Conservation (phyloP, 345 rosid genomes). For the Geranium rotundifolium region DNA sequence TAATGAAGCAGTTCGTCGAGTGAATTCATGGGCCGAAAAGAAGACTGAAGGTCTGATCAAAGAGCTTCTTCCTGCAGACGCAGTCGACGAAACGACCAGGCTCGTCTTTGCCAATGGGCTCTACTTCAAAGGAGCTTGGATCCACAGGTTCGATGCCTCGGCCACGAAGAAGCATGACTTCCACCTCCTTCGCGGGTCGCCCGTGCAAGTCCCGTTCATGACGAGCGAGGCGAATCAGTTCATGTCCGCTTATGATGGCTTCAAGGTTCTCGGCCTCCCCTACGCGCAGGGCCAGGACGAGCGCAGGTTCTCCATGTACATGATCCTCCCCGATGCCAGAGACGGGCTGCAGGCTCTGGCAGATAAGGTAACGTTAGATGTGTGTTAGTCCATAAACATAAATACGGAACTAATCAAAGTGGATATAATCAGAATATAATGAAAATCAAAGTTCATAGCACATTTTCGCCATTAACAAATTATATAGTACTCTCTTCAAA, state of each 20-base stretch:
- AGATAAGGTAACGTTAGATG: too few relatives aligned
- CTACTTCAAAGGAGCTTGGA: slow-evolving; percentile 8
- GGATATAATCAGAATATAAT: too few relatives aligned
- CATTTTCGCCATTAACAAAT: too few relatives aligned
- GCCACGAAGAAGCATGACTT: neutral
- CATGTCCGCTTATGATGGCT: neutral
- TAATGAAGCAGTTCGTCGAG: neutral
- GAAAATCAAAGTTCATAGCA: too few relatives aligned
- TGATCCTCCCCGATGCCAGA: neutral
- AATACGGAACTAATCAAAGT: too few relatives aligned
- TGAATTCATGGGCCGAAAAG: slow-evolving; percentile 1
- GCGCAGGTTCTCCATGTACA: slow-evolving; percentile 4
- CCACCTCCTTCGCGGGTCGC: slow-evolving; percentile 1
- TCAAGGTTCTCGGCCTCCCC: neutral
- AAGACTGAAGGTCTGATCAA: slow-evolving; percentile 5
- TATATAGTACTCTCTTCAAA: too few relatives aligned
- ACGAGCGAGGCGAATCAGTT: neutral
- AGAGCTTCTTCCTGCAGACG: neutral
- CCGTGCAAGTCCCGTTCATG: slow-evolving; percentile 1
- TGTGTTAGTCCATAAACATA: too few relatives aligned
- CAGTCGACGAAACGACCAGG: neutral
- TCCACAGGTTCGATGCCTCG: neutral
- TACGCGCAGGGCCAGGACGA: neutral
- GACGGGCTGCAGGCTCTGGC: slow-evolving; percentile 6
- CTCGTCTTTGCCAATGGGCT: slow-evolving; percentile 1